phyloP scores from a whole-genome alignment of 495 filamentous ascomycete species.

The Aspergillus egyptiacus region DNA sequence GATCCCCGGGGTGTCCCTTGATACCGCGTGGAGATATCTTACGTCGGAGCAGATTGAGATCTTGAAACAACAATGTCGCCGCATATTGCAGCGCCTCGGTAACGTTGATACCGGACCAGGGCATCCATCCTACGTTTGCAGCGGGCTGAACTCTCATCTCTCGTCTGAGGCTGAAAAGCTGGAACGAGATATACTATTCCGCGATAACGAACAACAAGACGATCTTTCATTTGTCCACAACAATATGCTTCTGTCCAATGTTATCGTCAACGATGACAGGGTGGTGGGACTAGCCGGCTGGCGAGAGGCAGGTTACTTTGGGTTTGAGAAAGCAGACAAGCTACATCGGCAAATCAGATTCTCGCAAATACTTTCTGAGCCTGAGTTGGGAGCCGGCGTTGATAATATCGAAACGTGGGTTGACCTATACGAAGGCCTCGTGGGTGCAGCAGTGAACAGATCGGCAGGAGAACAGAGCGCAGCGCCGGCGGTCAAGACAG shows the following conservation, averaged over 20 bases:
- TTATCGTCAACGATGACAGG: constrained; percentile 33
- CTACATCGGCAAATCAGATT: constrained; percentile 32
- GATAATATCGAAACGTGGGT: constrained; percentile 23
- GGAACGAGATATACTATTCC: constrained; percentile 34
- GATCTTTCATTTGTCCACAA: constrained; percentile 33
- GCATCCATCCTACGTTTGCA: constrained; percentile 36
- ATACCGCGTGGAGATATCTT: constrained; percentile 41
- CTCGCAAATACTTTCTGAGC: constrained; percentile 14
- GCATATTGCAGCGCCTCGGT: constrained; percentile 27
- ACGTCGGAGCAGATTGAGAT: constrained; percentile 25
- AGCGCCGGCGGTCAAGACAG: constrained; percentile 32
- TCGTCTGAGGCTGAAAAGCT: constrained; percentile 19
- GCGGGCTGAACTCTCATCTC: constrained; percentile 31
- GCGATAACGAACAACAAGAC: constrained; percentile 22
- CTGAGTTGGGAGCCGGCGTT: constrained; percentile 1
- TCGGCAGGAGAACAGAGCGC: constrained; percentile 18
- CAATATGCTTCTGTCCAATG: constrained; percentile 33
- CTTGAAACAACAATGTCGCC: constrained; percentile 36
- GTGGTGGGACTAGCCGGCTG: constrained; percentile 38
- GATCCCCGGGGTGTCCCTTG: constrained; percentile 40
- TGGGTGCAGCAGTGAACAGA: constrained; percentile 9
- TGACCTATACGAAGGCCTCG: constrained; percentile 31
- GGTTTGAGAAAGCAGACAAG: constrained; percentile 28
- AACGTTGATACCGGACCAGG: constrained; percentile 20
- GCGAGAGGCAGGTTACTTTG: constrained; percentile 41